Evolutionary conservation across 768 basidiomycete species (phyloP).

Genomic region (Epithele typhae): DNA sequence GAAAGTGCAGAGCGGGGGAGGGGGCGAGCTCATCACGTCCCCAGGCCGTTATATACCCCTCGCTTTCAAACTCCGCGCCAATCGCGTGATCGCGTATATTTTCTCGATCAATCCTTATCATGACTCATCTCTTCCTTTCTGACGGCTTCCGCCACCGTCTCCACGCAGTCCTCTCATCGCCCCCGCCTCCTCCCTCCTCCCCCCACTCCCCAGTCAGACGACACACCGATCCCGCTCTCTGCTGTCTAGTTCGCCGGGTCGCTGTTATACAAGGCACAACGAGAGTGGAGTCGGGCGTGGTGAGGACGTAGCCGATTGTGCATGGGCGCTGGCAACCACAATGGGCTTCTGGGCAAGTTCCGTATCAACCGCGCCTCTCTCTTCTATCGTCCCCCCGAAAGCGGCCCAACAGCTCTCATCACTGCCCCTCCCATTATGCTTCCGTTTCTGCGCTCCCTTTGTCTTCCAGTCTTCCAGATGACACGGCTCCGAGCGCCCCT

Average conservation of each 20-base stretch:
- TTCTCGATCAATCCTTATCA: slow-evolving; percentile 11
- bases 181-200: not conserved
- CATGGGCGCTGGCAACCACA: slow-evolving; percentile 10
- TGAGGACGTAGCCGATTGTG: slow-evolving; percentile 4
- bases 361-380: slow-evolving; percentile 9
- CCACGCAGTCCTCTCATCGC: not conserved
- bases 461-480: not conserved
- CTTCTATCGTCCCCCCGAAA: slow-evolving; percentile 3
- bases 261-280: too few relatives aligned
- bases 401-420: slow-evolving; percentile 5
- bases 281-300: too few relatives aligned
- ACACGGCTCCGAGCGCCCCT: too few relatives aligned
- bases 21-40: slow-evolving; percentile 5
- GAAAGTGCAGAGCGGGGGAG: slow-evolving; percentile 15
- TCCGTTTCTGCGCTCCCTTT: not conserved
- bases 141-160: slow-evolving; percentile 3
- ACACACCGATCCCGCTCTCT: too few relatives aligned
- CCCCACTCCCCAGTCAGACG: too few relatives aligned
- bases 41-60: slow-evolving; percentile 12
- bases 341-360: slow-evolving; percentile 10
- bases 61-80: slow-evolving; percentile 16
- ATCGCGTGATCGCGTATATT: slow-evolving; percentile 15
- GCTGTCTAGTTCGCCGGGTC: too few relatives aligned
- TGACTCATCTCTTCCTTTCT: slow-evolving; percentile 12
- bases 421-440: slow-evolving; percentile 5